Conservation (phyloP, 1,284 basidiomycete species). For the Malassezia slooffiae region DNA sequence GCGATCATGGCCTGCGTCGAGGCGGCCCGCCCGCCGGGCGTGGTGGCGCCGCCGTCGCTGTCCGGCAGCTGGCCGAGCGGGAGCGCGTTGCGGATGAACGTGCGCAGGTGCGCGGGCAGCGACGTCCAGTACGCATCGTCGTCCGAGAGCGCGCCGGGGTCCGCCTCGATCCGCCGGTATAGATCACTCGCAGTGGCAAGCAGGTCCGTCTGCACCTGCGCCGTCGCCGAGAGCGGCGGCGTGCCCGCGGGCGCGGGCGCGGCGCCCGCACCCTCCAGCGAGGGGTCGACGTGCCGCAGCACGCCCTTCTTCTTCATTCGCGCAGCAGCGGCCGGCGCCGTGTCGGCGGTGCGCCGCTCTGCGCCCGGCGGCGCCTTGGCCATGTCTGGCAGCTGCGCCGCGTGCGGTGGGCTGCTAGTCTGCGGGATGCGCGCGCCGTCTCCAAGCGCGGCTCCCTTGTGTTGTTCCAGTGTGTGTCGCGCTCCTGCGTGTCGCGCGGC, state of each 20-base stretch:
- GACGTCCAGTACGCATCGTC: slow-evolving; percentile 56
- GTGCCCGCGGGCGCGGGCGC: too few relatives aligned
- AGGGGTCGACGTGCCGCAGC: neutral
- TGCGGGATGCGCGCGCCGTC: too few relatives aligned
- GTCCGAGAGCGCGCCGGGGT: slow-evolving; percentile 44
- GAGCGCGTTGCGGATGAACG: slow-evolving; percentile 54
- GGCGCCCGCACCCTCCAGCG: slow-evolving; percentile 3
- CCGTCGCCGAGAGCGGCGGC: slow-evolving; percentile 24
- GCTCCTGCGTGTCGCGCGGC: too few relatives aligned
- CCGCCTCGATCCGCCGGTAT: slow-evolving; percentile 43
- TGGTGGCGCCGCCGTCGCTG: slow-evolving; percentile 30
- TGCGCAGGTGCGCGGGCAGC: slow-evolving; percentile 52
- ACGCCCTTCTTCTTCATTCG: slow-evolving; percentile 13
- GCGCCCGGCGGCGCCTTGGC: slow-evolving; percentile 9
- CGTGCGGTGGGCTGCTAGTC: too few relatives aligned
- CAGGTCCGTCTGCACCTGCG: slow-evolving; percentile 42
- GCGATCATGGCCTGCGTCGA: slow-evolving; percentile 46
- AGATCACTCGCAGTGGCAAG: slow-evolving; percentile 42
- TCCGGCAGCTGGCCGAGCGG: slow-evolving; percentile 47
- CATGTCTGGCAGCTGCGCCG: too few relatives aligned
- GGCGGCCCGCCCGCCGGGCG: slow-evolving; percentile 37
- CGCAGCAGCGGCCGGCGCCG: neutral
- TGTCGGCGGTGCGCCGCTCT: neutral
- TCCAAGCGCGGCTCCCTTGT: too few relatives aligned
- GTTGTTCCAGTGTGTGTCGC: too few relatives aligned